phyloP scores from a whole-genome alignment of 257 asterid genomes.

The Fraxinus cuspidata region DNA sequence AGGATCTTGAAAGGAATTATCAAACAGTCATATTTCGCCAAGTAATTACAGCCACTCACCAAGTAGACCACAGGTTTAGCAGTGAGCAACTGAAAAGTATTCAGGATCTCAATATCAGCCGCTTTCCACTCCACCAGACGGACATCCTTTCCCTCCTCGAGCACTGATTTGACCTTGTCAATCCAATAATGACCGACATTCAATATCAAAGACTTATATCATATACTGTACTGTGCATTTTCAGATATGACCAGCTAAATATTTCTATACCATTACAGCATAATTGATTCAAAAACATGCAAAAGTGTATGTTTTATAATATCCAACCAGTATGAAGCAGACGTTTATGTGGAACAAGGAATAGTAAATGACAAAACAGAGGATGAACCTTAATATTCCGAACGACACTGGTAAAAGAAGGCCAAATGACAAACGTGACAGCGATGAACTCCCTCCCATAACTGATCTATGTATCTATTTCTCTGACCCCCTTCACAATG shows the following conservation, averaged over 20 bases:
- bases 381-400: neutral
- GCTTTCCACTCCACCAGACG: conserved; percentile 97
- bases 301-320: conserved; percentile 8
- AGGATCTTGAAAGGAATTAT: neutral
- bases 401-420: neutral
- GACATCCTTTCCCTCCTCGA: conserved; percentile 81
- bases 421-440: neutral
- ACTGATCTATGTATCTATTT: neutral
- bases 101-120: conserved; percentile 88
- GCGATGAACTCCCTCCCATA: neutral
- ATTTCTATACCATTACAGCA: conserved; percentile 9
- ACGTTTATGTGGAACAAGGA: neutral
- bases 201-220: conserved; percentile 7
- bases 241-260: neutral
- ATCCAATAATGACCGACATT: conserved; percentile 31
- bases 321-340: conserved; percentile 9
- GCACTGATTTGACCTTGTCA: conserved; percentile 62
- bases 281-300: conserved; percentile 2
- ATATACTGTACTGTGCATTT: neutral
- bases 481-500: neutral
- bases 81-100: conserved; percentile 92
- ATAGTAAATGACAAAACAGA: neutral
- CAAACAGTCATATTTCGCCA: neutral
- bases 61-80: conserved; percentile 97
- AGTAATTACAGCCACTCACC: conserved; percentile 49